phyloP scores from a whole-genome alignment of 2,329 filamentous ascomycete genomes.

The Aspergillus arachidicola region DNA sequence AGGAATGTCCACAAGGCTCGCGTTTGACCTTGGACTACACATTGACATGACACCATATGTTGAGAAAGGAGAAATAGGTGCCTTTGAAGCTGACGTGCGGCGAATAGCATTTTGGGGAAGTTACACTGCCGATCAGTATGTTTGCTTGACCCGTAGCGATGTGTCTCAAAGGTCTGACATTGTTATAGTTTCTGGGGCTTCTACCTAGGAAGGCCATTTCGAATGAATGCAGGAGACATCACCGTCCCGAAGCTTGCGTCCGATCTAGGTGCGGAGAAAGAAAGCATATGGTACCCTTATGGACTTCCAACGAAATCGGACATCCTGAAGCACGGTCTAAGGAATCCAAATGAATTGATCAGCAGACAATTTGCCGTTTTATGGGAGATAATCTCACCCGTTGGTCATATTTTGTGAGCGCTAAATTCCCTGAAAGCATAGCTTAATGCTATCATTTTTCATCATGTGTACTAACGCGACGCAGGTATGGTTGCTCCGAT shows the following conservation, averaged over 20 bases:
- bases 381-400: slow-evolving; percentile 48
- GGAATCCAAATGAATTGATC: slow-evolving; percentile 37
- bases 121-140: slow-evolving; percentile 46
- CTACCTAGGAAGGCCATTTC: slow-evolving; percentile 47
- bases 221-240: slow-evolving; percentile 45
- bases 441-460: background rate
- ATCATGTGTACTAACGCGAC: slow-evolving; percentile 14
- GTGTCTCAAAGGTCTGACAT: background rate
- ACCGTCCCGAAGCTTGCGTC: slow-evolving; percentile 43
- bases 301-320: slow-evolving; percentile 22
- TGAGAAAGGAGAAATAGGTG: slow-evolving; percentile 41
- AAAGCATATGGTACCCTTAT: slow-evolving; percentile 37
- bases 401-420: slow-evolving; percentile 45
- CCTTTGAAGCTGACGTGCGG: slow-evolving; percentile 44
- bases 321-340: slow-evolving; percentile 20
- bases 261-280: slow-evolving; percentile 25
- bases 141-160: background rate
- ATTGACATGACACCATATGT: slow-evolving; percentile 46
- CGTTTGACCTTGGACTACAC: slow-evolving; percentile 50
- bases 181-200: slow-evolving; percentile 44
- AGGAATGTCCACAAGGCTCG: slow-evolving; percentile 50
- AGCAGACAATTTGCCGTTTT: slow-evolving; percentile 43
- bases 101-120: slow-evolving; percentile 47
- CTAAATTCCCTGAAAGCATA: background rate
- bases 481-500: slow-evolving; percentile 40